Base-by-base conservation (phyloP, 441 rosid genomes). In the Theobroma grandiflorum region DNA sequence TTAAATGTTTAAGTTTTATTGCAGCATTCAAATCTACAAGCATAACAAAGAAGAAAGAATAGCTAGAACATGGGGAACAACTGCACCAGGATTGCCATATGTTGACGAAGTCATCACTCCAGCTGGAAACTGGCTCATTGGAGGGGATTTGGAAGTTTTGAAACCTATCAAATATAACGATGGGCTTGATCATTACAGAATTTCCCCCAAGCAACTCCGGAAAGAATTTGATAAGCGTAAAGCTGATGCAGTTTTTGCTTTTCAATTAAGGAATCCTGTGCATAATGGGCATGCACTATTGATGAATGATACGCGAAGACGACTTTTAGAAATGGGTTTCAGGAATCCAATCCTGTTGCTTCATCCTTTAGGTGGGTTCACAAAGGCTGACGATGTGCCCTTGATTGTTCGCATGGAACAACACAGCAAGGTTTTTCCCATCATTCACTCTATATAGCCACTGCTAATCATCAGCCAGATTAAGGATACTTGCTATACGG, bases 191-290 rank as follows among this genome's bases (percentile, higher is more conserved):
- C 94, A 90, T 77, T 93, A 90, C 79, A 91, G 99, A 87, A 90
- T 96, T 6, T 94, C 98, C n/a, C 98, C 99, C 58, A 78, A 86
- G 79, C 96, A 94, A 81, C 95, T 96, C 11, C 83, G 98, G 72
- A 65, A 89, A 82, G 99, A 94, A 70, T 94, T 96, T 5, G 94
- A 94, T 72, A 83, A 72, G 16, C 98, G 98, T 80, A 82, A 87
- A 81, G 99, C 99, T 0, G 99, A 96, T 88, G 98, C 99, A 37
- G 96, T 96, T 53, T 96, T 96, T 58, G 99, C 98, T 1, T 96
- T 96, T 81, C 98, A 96, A 86, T 78, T 94, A 59, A 89, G 98
- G 80, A 96, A 96, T 31, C 98, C 99, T 0, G 98, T 96, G 49
- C 99, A 96, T 78, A 96, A 96, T 79, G 99, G 98, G 18, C 99